A percentile compares a stretch with the other conserved stretches of the same genome.
These are phyloP conservation scores for Ophiocordyceps camponoti-leonardi DNA, from an alignment of 2,329 filamentous ascomycete species.

Conservation along the genomic window DNA sequence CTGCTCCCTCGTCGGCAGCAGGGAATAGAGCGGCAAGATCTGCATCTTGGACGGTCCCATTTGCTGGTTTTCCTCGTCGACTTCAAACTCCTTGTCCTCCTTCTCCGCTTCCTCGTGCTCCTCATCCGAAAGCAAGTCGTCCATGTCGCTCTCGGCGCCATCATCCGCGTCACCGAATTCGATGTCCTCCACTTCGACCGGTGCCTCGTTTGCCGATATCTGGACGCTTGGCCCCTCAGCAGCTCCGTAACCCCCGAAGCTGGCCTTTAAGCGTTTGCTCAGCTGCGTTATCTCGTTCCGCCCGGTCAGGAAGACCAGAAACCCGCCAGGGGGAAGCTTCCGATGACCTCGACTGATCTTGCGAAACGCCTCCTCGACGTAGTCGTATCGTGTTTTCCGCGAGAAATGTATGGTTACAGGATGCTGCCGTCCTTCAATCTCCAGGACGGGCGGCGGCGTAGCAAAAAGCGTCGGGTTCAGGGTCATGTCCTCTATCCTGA, in stretches of 20 bases:
- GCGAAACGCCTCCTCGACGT: constrained; percentile 73
- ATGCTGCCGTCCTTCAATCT: constrained; percentile 84
- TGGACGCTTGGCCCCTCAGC: constrained; percentile 49
- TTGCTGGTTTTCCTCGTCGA: constrained; percentile 38
- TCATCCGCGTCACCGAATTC: constrained; percentile 62
- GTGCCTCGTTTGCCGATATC: constrained; percentile 59
- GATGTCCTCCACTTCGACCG: constrained; percentile 72
- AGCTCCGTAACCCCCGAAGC: constrained; percentile 40
- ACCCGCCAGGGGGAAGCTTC: constrained; percentile 77
- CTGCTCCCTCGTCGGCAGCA: constrained; percentile 81
- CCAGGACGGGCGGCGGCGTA: constrained; percentile 61
- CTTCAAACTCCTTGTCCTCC: constrained; percentile 46
- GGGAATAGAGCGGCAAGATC: constrained; percentile 83
- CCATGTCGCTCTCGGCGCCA: constrained; percentile 36
- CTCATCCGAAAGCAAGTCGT: constrained; percentile 38
- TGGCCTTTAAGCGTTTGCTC: constrained; percentile 59
- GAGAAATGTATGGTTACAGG: constrained; percentile 83
- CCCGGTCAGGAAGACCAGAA: constrained; percentile 87
- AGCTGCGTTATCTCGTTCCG: constrained; percentile 79
- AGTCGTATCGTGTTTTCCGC: constrained; percentile 67
- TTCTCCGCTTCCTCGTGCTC: constrained; percentile 38
- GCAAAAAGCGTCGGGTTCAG: constrained; percentile 69
- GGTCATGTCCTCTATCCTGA: constrained; percentile 79
- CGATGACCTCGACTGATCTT: constrained; percentile 79
- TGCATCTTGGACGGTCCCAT: constrained; percentile 58